Conservation (phyloP, 208 protist genomes). For the Trypanosoma mega region DNA sequence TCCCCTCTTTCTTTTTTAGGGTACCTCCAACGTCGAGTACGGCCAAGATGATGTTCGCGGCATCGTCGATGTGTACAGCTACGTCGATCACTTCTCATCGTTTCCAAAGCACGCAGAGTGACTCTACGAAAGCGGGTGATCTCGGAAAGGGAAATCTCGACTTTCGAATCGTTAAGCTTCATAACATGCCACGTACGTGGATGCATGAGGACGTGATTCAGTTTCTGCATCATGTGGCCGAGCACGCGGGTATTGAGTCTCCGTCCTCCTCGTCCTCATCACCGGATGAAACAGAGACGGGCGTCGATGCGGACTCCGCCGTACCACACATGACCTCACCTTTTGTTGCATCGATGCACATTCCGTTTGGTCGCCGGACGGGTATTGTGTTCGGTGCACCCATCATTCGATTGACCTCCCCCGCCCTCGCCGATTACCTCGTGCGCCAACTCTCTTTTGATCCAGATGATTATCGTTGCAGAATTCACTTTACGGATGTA, state of each 20-base stretch:
- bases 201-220: constrained; percentile 82
- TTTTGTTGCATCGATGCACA: constrained; percentile 58
- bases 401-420: constrained; percentile 52
- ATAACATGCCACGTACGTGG: constrained; percentile 80
- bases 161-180: constrained; percentile 43
- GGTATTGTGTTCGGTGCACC: constrained; percentile 76
- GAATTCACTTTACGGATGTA: constrained; percentile 69
- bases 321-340: constrained; percentile 48
- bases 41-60: no score
- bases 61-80: no score
- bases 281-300: constrained; percentile 2
- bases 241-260: constrained; percentile 53
- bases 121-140: no score
- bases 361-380: constrained; percentile 83
- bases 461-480: constrained; percentile 69
- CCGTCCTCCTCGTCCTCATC: constrained; percentile 6
- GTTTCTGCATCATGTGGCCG: constrained; percentile 75
- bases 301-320: constrained; percentile 35
- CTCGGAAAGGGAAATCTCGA: no score
- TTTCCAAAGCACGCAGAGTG: no score
- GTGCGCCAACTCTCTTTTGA: constrained; percentile 51
- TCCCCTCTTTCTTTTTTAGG: no score
- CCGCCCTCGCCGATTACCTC: constrained; percentile 55
- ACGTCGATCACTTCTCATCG: no score
- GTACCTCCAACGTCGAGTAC: no score